Evolutionary conservation across 768 basidiomycete species (phyloP), one percentile per base, ranked within the genome.

Genomic region (Trametes coccinea): DNA sequence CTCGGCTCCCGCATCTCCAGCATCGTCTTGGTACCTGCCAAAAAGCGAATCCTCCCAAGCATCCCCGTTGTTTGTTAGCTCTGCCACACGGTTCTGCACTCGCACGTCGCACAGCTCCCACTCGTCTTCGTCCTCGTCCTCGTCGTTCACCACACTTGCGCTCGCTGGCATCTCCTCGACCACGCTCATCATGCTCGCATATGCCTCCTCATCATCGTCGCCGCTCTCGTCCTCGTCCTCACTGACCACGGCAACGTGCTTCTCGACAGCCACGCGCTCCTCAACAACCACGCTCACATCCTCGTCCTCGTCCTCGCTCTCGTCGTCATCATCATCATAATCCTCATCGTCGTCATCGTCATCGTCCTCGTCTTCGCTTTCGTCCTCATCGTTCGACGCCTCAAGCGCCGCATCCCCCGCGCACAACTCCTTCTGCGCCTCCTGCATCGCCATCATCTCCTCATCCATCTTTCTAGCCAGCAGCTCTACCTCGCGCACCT

Each of bases 401-500:
- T 22, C 22, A 22, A 5, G 13, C 9, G 10, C 46, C 1, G 17
- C 45, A 11, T 27, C 44, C 10, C 46, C 54, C 33, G 14, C 33
- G 31, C 31, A 17, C 54, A 47, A 4, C 54, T 17, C 54, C 54
- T 31, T 45, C 54, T 56, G 34, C 34, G 5, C 34, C 34, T 37
- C 34, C 6, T 37, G 6, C 34, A 37, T 11, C 5, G 6, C 6
- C 34, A 37, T 37, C 34, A 37, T 37, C 34, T 37, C 34, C 34
- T 5, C 34, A 37, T 37, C 54, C n/a, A 56, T 31, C 54, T 37
- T 17, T 4, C 54, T 30, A 33, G 54, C 54, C 54, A 56, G 46
- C 44, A 34, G 11, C 54, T 56, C 54, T 2, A 56, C 46, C 54
- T 37, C 45, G 10, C 54, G 54, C 54, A 56, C 54, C 54, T 56